These are phyloP conservation scores for Chara braunii DNA, from an alignment of 139 green algal genomes.

Conservation along the genomic window DNA sequence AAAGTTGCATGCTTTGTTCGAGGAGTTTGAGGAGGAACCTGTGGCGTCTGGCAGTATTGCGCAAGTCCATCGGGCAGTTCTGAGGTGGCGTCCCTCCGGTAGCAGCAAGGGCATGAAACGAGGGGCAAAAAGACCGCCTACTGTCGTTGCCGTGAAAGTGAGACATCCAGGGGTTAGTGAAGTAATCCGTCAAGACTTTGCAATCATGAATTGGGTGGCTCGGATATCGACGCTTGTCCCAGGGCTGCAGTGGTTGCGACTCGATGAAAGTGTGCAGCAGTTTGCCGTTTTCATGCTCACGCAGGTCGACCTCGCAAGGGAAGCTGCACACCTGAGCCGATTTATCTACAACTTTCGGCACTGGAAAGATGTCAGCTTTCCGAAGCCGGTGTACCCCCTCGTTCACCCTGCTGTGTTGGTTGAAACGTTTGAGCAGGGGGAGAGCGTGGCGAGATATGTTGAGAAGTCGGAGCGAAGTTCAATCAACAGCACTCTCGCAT, in stretches of 20 bases:
- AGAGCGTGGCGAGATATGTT: conserved; percentile 71
- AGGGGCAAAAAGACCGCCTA: no score
- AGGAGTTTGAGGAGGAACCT: conserved; percentile 66
- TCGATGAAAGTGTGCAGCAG: conserved; percentile 81
- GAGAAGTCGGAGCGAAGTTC: conserved; percentile 54
- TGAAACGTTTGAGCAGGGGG: conserved; percentile 84
- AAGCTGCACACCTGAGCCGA: conserved; percentile 76
- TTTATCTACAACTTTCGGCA: conserved; percentile 95
- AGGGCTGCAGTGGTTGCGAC: conserved; percentile 56
- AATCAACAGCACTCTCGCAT: conserved; percentile 36
- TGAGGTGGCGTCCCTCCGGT: conserved; percentile 13
- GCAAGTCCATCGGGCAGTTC: conserved; percentile 51
- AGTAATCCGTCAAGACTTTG: conserved; percentile 80
- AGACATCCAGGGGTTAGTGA: conserved; percentile 71
- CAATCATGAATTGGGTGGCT: conserved; percentile 64
- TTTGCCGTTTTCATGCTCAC: conserved; percentile 82
- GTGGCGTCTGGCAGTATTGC: conserved; percentile 88
- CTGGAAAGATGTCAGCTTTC: conserved; percentile 65
- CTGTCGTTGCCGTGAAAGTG: conserved; percentile 39
- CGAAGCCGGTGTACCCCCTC: conserved; percentile 84
- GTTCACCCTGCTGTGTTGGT: conserved; percentile 77
- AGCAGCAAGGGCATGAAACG: not conserved
- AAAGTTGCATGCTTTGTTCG: conserved; percentile 68
- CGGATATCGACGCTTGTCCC: conserved; percentile 48
- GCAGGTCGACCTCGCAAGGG: conserved; percentile 77